Evolutionary conservation across 2,329 filamentous ascomycete species (phyloP), one percentile per base, ranked within the genome.

Genomic region (Phialophora macrospora): DNA sequence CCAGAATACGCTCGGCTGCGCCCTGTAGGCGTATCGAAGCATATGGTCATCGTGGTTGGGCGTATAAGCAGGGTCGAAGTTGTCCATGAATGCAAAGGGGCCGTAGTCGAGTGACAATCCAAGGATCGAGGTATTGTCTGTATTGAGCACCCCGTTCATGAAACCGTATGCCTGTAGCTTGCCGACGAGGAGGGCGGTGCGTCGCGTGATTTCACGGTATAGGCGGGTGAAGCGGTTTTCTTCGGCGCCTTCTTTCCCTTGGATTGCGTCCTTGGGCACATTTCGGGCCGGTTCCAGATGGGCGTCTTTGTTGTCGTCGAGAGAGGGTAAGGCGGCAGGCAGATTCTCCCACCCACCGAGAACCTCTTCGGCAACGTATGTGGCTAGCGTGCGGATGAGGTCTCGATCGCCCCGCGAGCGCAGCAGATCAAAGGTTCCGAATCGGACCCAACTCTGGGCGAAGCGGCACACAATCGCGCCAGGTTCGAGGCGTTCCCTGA

Each of bases 161-260:
- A 99, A 99, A n/a, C 92, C 95, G 74, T 98, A 98, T 0, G 92
- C 93, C 80, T 99, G 96, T 94, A 95, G 98, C 71, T 90, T 86
- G 11, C 95, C 95, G 1, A 98, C 93, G 0, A 91, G 96, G 65
- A 85, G 83, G 1, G 95, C 95, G 75, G 97, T 99, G 34, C 91
- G 87, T 49, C 92, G 87, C 3, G 88, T 88, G 63, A 99, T 88
- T 74, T 96, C 93, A 41, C 95, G 88, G 77, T 96, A 99, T 0
- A 99, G 81, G 17, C 93, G 85, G 0, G 90, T 84, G 76, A 95
- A 99, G 34, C 94, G 86, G 75, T 99, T 99, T 75, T 97, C 90
- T 65, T 89, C 86, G 3, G 85, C 79, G 1, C 88, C 87, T 2
- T 84, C 78, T 4, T 87, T 84, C 1, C 92, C 92, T 78, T 97